Evolutionary conservation across 495 filamentous ascomycete species (phyloP), one percentile per base, ranked within the genome.

Genomic region (Neurospora sp.): DNA sequence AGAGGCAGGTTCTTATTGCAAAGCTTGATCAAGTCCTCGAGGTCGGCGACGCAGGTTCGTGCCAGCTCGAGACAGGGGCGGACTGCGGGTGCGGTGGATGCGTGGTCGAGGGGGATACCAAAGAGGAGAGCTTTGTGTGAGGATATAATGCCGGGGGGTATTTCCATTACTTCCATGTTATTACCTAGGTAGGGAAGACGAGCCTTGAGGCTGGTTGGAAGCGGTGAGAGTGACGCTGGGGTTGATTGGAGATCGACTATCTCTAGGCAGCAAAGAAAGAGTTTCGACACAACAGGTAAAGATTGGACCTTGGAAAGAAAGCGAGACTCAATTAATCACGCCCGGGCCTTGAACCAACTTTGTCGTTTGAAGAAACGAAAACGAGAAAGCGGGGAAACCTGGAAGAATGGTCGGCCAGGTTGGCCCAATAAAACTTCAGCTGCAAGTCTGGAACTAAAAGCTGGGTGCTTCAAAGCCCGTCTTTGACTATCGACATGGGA

Each of bases 1-100:
- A 75, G 20, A 16, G 68, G 72, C 8, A 77, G 27, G 31, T 73
- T 70, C 69, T 73, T 70, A 12, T 75, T 70, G 4, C 75, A 74
- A 3, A 77, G 72, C 69, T 68, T 71, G 69, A 77, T 77, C 31
- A 75, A 74, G 35, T 73, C 70, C 47, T 75, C 41, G 38, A 77
- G 61, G 72, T 77, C 74, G 68, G 37, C 22, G 59, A 75, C 47
- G 39, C 74, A 77, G 20, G 69, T 72, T 8, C 74, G 75, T 0
- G 75, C 70, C 18, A 74, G 74, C 45, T 75, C 75, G 68, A 77
- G 39, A 65, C 72, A 73, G 38, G 72, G 72, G 0, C 75, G 69
- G 53, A 75, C 74, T 10, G 68, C 74, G 27, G 53, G 1, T 1
- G 3, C 14, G 20, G 42, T 40, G 39, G 74, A 72, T 37, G 72